A percentile compares a stretch with the other conserved stretches of the same genome.
Conservation (phyloP, 345 rosid species). For the Laguncularia racemosa region DNA sequence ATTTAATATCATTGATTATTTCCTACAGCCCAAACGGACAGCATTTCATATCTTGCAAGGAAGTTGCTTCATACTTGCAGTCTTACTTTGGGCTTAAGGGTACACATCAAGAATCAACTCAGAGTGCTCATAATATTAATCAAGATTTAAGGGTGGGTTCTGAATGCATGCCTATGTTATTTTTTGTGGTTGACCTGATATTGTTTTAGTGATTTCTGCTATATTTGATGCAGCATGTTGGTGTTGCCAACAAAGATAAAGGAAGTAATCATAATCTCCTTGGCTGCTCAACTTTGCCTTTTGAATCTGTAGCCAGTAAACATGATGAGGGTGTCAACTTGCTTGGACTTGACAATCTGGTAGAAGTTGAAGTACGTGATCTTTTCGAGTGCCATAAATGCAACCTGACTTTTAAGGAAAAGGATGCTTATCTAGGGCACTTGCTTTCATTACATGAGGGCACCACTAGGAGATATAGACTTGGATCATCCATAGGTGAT, state of each 20-base stretch:
- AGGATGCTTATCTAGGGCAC: conserved; percentile 61
- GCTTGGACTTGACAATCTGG: conserved; percentile 43
- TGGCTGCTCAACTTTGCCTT: conserved; percentile 7
- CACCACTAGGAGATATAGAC: conserved; percentile 53
- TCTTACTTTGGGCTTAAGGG: conserved; percentile 29
- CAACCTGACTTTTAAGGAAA: conserved; percentile 50
- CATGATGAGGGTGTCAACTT: conserved; percentile 22
- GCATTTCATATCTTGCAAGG: conserved; percentile 66
- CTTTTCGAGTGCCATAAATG: conserved; percentile 72
- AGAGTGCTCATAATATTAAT: conserved; percentile 13
- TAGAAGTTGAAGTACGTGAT: conserved; percentile 44
- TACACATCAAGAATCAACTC: conserved; percentile 13
- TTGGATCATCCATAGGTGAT: conserved; percentile 72
- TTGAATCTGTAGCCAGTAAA: conserved; percentile 9
- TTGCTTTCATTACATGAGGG: conserved; percentile 61
- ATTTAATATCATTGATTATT: not conserved
- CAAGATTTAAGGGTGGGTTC: conserved; percentile 20
- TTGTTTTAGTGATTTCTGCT: conserved; percentile 5
- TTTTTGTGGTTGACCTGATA: not conserved
- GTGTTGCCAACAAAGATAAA: conserved; percentile 19
- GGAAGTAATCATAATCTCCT: conserved; percentile 17
- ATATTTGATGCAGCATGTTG: conserved; percentile 28
- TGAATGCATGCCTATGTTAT: conserved; percentile 27
- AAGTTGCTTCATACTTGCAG: conserved; percentile 48
- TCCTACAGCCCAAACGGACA: conserved; percentile 55